Evolutionary conservation across 116 monocot genomes (phyloP).

Genomic region (Iris pallida): DNA sequence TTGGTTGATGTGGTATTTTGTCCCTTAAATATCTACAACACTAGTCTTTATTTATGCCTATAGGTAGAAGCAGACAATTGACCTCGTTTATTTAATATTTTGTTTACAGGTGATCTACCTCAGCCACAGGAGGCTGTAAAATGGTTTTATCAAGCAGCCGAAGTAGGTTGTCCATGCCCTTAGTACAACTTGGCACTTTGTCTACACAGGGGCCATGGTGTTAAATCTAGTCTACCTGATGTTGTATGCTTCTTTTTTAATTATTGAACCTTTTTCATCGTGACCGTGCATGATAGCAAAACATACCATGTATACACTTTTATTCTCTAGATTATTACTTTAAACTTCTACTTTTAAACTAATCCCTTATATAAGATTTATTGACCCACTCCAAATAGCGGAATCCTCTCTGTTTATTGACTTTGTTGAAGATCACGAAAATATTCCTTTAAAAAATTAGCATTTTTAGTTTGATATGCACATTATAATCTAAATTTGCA

Average conservation of each 20-base stretch:
- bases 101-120: slow-evolving; percentile 36
- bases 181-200: slow-evolving; percentile 67
- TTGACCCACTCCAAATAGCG: too few relatives aligned
- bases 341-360: too few relatives aligned
- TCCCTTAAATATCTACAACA: background rate
- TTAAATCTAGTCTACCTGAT: slow-evolving; percentile 21
- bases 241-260: slow-evolving; percentile 31
- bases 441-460: too few relatives aligned
- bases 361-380: too few relatives aligned
- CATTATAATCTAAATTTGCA: too few relatives aligned
- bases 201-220: slow-evolving; percentile 52
- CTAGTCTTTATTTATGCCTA: background rate
- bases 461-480: too few relatives aligned
- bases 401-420: too few relatives aligned
- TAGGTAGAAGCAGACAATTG: background rate
- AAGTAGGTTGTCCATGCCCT: slow-evolving; percentile 54
- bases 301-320: too few relatives aligned
- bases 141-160: slow-evolving; percentile 52
- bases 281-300: background rate
- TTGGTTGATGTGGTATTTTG: too few relatives aligned
- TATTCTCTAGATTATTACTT: too few relatives aligned
- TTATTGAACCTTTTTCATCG: too few relatives aligned
- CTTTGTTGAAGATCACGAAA: too few relatives aligned
- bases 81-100: background rate
- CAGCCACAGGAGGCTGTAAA: slow-evolving; percentile 45